Base-by-base conservation (phyloP, 306 rosid species). In the Cicer bijugum region DNA sequence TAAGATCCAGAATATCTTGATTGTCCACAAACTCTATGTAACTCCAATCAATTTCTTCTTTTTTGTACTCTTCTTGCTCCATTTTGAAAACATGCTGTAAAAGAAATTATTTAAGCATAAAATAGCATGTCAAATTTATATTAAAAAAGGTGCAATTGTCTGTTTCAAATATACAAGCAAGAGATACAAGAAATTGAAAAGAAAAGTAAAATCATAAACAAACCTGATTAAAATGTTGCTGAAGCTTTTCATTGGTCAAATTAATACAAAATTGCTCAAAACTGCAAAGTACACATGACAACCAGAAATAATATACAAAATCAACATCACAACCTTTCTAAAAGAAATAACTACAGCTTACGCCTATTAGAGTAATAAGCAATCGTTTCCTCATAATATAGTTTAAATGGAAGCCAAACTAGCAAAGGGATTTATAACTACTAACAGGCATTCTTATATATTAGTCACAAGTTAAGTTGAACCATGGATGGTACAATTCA, bases 51-150 rank as follows among this genome's bases (percentile, higher is more conserved):
- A 95, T 95, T 83, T 92, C 96, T 80, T 95, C 99, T 71, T 92
- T 95, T 72, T 94, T 87, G 83, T 95, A 95, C 78, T 95, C 99
- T 82, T 95, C 99, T 92, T 95, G 99, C 88, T 95, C 99, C 99
- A 95, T 95, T 85, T 95, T 95, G 85, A 95, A 95, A 75, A 95
- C 99, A 37, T 95, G 99, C 99, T 95, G 99, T 78, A 79, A 62
- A 81, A 35, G 39, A 77, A 69, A 78, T 20, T 71, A 82, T 78
- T 77, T 48, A 10, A 42, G 70, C 72, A 53, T 76, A 65, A 72
- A 72, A 46, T 55, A 75, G 39, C 68, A 50, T 28, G 12, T 67
- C n/a, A 42, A 65, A 38, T 60, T 12, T 57, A 56, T 58, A 75
- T 60, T 12, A 65, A 75, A 8, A 79, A 6, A 55, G 17, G 60